Conservation (phyloP, 2,329 filamentous ascomycete species). For the Phyllosticta citribraziliensis region DNA sequence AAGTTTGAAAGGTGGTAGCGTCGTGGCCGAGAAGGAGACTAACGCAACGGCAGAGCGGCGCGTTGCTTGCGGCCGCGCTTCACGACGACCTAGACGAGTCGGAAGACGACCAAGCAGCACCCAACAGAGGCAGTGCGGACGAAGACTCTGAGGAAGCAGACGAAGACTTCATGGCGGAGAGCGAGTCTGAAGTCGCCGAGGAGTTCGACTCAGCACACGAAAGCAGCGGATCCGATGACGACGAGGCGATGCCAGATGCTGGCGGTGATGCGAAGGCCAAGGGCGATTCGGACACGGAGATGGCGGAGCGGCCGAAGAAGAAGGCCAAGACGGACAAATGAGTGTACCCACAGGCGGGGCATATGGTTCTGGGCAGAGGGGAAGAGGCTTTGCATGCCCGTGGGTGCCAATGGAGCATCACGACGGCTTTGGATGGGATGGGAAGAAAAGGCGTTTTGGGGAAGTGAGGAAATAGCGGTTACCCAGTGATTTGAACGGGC, state of each 20-base stretch:
- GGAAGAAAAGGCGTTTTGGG: background rate
- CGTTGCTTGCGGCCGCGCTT: constrained; percentile 67
- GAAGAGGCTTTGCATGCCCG: background rate
- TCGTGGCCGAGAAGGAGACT: constrained; percentile 6
- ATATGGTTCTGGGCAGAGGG: background rate
- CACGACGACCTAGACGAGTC: constrained; percentile 74
- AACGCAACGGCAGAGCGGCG: constrained; percentile 37
- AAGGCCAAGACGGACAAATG: constrained; percentile 44
- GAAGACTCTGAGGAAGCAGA: constrained; percentile 94
- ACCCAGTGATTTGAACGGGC: background rate
- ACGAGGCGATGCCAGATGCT: constrained; percentile 54
- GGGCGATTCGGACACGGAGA: constrained; percentile 42
- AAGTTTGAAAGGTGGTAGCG: constrained; percentile 20
- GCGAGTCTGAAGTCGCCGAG: constrained; percentile 90
- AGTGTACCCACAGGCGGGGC: background rate
- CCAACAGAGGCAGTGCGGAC: constrained; percentile 82
- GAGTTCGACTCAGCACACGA: constrained; percentile 91
- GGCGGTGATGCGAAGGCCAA: constrained; percentile 44
- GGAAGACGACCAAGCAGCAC: constrained; percentile 63
- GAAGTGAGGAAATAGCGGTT: background rate
- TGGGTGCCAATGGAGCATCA: background rate
- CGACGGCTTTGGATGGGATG: background rate
- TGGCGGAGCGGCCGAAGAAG: constrained; percentile 53
- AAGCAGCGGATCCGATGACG: constrained; percentile 64
- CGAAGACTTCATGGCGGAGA: constrained; percentile 89